phyloP scores from a whole-genome alignment of 129 eudicot genomes.

The carrot (Daucus carota) region DH1_v3.0 NC_030382.2:31068501-31069000 shows the following conservation, averaged over 20 bases:
- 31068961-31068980: neutral
- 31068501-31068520: neutral
- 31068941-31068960: constrained; percentile 11
- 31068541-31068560: neutral
- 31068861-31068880: constrained; percentile 30
- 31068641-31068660: constrained; percentile 92
- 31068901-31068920: constrained; percentile 37
- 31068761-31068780: constrained; percentile 55
- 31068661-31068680: constrained; percentile 72
- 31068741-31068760: constrained; percentile 57
- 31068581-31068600: constrained; percentile 92
- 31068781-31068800: constrained; percentile 79
- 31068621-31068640: constrained; percentile 84
- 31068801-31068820: constrained; percentile 52
- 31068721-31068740: constrained; percentile 52
- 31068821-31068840: constrained; percentile 33
- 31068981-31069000: constrained; percentile 14
- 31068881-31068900: constrained; percentile 48
- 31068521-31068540: neutral
- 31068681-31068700: constrained; percentile 52
- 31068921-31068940: constrained; percentile 31
- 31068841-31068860: constrained; percentile 48
- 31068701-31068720: constrained; percentile 61
- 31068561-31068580: constrained; percentile 48
- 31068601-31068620: constrained; percentile 96